Evolutionary conservation across 2,329 filamentous ascomycete genomes (phyloP).

Genomic region (Xylariaceae sp.): DNA sequence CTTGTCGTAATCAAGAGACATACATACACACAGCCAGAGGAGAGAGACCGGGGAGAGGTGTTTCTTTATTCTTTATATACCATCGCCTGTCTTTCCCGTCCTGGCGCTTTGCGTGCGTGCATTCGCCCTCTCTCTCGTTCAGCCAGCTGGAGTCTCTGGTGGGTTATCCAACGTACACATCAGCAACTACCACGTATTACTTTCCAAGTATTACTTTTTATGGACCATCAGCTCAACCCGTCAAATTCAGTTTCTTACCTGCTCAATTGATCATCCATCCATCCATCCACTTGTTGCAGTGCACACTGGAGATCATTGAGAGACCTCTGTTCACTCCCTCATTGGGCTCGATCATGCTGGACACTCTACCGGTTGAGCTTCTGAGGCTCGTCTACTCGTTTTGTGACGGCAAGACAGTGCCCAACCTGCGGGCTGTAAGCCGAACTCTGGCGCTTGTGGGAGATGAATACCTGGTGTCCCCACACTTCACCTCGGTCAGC

Average conservation of each 20-base stretch:
- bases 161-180: neutral
- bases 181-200: too few species aligned
- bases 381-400: slow-evolving; percentile 38
- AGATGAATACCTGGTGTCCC: slow-evolving; percentile 38
- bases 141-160: slow-evolving; percentile 25
- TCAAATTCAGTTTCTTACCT: too few species aligned
- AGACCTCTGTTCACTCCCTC: slow-evolving; percentile 14
- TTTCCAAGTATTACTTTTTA: too few species aligned
- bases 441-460: slow-evolving; percentile 36
- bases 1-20: slow-evolving; percentile 11
- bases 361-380: slow-evolving; percentile 36
- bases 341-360: slow-evolving; percentile 24
- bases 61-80: too few species aligned
- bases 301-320: too few species aligned
- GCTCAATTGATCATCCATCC: too few species aligned
- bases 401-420: slow-evolving; percentile 36
- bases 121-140: slow-evolving; percentile 16
- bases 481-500: slow-evolving; percentile 37
- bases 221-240: too few species aligned
- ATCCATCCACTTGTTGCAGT: too few species aligned
- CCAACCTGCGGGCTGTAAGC: slow-evolving; percentile 37
- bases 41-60: too few species aligned
- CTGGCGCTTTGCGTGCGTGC: slow-evolving; percentile 17
- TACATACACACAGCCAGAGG: too few species aligned
- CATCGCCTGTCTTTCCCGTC: slow-evolving; percentile 9